A percentile compares a stretch with the other conserved stretches of the same genome.
Evolutionary conservation across 2,329 filamentous ascomycete species (phyloP).

Genomic region (Lecanicillium sp.): DNA sequence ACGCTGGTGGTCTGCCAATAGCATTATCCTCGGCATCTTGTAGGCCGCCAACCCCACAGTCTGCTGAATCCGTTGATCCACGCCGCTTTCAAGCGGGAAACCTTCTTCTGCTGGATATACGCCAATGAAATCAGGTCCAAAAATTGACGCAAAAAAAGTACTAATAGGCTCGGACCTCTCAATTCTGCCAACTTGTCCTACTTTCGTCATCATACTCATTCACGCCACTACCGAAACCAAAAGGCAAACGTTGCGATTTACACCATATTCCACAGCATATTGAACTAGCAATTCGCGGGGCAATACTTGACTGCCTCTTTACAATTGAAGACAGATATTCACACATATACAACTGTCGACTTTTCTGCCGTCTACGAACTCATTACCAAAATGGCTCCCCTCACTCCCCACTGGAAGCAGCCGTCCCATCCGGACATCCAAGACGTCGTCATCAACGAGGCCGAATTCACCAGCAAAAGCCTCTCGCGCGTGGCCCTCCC

Average conservation of each 20-base stretch:
- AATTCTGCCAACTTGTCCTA: conserved; percentile 14
- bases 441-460: conserved; percentile 47
- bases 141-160: conserved; percentile 10
- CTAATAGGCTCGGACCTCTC: background rate
- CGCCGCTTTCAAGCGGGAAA: conserved; percentile 3
- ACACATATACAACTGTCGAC: too few species aligned
- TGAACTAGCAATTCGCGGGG: too few species aligned
- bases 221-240: background rate
- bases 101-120: conserved; percentile 1
- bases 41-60: background rate
- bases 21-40: conserved; percentile 2
- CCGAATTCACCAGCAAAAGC: conserved; percentile 55
- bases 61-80: conserved; percentile 1
- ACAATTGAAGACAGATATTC: too few species aligned
- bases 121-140: background rate
- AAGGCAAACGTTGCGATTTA: too few species aligned
- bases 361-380: background rate
- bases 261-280: too few species aligned
- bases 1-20: background rate
- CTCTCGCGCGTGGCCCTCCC: conserved; percentile 49
- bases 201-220: background rate
- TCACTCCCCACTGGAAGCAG: conserved; percentile 53
- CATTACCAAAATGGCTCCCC: conserved; percentile 45
- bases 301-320: too few species aligned
- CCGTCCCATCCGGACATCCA: conserved; percentile 56